phyloP scores from a whole-genome alignment of 805 yeast species.

The Metschnikowia similis region DNA sequence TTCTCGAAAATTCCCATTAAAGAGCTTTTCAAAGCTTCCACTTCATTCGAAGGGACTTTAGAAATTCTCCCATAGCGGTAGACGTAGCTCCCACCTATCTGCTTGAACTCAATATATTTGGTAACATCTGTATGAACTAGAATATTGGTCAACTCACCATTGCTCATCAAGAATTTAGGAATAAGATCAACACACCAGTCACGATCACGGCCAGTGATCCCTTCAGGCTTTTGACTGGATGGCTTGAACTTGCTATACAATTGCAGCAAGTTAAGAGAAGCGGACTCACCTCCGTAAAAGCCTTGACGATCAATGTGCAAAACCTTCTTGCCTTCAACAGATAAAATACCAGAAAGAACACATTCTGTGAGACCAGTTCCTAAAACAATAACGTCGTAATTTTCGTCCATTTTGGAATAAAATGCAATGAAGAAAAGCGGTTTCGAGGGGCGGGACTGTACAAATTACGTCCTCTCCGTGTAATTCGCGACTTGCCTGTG shows the following conservation, averaged over 20 bases:
- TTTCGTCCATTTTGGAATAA: slow-evolving; percentile 68
- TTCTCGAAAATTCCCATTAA: slow-evolving; percentile 96
- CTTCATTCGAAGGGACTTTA: slow-evolving; percentile 89
- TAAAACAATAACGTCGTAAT: slow-evolving; percentile 92
- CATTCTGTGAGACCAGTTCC: slow-evolving; percentile 98
- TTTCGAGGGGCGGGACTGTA: not conserved
- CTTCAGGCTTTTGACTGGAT: slow-evolving; percentile 57
- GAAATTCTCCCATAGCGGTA: slow-evolving; percentile 87
- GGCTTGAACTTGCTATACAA: slow-evolving; percentile 84
- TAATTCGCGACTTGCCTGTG: slow-evolving; percentile 3
- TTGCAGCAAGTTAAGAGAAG: slow-evolving; percentile 70
- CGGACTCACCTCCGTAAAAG: slow-evolving; percentile 92
- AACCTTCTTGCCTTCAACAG: slow-evolving; percentile 98
- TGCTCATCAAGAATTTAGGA: slow-evolving; percentile 96
- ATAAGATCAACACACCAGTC: slow-evolving; percentile 98
- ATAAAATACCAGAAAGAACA: slow-evolving; percentile 84
- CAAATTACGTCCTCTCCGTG: not conserved
- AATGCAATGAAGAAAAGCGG: not conserved
- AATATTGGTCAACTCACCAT: slow-evolving; percentile 94
- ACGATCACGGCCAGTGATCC: slow-evolving; percentile 79
- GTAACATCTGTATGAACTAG: slow-evolving; percentile 95
- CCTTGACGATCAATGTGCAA: slow-evolving; percentile 94
- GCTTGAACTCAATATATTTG: slow-evolving; percentile 92
- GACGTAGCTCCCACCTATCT: slow-evolving; percentile 92
- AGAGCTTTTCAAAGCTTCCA: slow-evolving; percentile 87